Evolutionary conservation across 2,329 filamentous ascomycete species (phyloP).

Genomic region (Verticillium longisporum): DNA sequence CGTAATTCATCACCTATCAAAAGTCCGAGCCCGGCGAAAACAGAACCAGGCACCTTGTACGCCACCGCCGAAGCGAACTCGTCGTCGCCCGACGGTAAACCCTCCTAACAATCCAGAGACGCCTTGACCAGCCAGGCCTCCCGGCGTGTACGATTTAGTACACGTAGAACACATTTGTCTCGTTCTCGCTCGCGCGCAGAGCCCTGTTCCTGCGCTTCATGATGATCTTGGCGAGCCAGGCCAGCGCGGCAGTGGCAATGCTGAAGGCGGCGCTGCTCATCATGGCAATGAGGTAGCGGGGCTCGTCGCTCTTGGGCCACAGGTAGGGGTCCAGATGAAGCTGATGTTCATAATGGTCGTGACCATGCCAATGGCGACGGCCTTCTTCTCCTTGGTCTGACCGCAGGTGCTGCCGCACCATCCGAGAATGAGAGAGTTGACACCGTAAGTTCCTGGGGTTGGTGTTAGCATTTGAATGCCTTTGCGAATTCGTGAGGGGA

Average conservation of each 20-base stretch:
- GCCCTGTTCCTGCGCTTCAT: conserved; percentile 26
- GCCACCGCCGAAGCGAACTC: neutral
- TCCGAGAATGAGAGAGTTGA: conserved; percentile 29
- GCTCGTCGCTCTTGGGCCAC: conserved; percentile 29
- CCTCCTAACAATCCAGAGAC: neutral
- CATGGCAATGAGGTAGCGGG: conserved; percentile 32
- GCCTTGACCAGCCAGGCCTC: neutral
- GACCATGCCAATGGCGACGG: conserved; percentile 23
- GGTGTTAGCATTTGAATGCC: too few species aligned
- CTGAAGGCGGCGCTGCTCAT: conserved; percentile 23
- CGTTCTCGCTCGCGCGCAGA: conserved; percentile 17
- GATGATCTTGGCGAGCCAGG: conserved; percentile 29
- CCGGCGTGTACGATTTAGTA: conserved; percentile 8
- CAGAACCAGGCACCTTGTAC: neutral
- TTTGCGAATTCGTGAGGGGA: too few species aligned
- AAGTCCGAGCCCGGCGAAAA: neutral
- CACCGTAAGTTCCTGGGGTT: conserved; percentile 17
- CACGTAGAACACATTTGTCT: conserved; percentile 17
- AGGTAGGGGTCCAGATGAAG: conserved; percentile 35
- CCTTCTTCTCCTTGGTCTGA: conserved; percentile 36
- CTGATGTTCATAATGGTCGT: conserved; percentile 16
- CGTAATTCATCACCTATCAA: neutral
- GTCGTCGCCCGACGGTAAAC: neutral
- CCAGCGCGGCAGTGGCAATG: conserved; percentile 23
- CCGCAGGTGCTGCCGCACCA: conserved; percentile 29